Conservation (phyloP, 2,329 filamentous ascomycete genomes). For the Sporothrix humicola region DNA sequence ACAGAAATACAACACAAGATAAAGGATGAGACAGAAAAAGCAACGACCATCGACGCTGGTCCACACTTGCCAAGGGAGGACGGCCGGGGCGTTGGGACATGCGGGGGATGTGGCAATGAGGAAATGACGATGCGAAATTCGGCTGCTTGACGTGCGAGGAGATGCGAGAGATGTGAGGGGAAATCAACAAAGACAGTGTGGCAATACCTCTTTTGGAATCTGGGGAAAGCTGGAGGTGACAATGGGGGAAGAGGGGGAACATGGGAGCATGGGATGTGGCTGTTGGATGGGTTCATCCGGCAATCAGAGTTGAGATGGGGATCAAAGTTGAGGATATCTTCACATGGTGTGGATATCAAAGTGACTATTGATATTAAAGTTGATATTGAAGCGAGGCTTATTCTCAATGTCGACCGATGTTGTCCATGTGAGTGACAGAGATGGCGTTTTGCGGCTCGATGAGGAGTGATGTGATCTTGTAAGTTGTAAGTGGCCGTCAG, state of each 20-base stretch:
- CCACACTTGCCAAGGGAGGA: not conserved
- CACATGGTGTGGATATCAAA: not conserved
- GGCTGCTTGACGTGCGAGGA: not conserved
- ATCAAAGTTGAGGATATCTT: not conserved
- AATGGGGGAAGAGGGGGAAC: not conserved
- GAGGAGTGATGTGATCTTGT: not conserved
- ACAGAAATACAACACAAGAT: not conserved
- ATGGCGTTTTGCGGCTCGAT: not conserved
- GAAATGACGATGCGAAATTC: slow-evolving; percentile 3
- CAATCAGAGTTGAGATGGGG: not conserved
- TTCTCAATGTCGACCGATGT: not conserved
- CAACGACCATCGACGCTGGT: not conserved
- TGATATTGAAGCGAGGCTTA: not conserved
- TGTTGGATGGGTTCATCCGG: not conserved
- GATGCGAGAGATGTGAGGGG: not conserved
- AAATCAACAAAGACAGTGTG: not conserved
- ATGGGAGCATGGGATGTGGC: too few relatives aligned
- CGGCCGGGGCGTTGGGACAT: not conserved
- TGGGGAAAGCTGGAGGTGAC: not conserved
- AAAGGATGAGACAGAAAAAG: not conserved
- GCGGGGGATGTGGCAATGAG: not conserved
- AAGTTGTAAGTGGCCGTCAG: not conserved
- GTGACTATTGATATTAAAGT: not conserved
- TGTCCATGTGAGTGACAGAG: not conserved
- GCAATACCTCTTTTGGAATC: not conserved